Conservation (phyloP, 495 filamentous ascomycete species). For the Chaetomium cochliodes region DNA sequence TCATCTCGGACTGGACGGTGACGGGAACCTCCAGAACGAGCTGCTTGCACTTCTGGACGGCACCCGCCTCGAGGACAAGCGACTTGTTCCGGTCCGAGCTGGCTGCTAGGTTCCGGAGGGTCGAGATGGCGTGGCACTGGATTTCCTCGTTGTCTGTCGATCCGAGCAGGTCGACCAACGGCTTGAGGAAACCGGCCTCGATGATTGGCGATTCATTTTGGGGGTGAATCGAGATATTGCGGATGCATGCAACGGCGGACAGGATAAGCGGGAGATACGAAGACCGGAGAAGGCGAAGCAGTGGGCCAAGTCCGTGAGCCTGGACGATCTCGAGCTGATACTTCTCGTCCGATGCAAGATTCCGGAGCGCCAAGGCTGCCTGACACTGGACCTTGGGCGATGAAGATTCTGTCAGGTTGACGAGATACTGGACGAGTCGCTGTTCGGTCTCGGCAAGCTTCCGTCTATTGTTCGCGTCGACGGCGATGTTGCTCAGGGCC, state of each 20-base stretch:
- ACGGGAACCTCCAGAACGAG: conserved; percentile 90
- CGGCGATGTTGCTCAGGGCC: conserved; percentile 95
- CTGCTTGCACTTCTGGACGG: conserved; percentile 97
- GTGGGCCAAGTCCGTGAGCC: conserved; percentile 75
- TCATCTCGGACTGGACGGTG: conserved; percentile 98
- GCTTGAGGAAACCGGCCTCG: conserved; percentile 91
- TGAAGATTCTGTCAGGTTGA: conserved; percentile 93
- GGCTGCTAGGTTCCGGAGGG: conserved; percentile 89
- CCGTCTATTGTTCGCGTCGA: conserved; percentile 86
- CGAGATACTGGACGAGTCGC: conserved; percentile 85
- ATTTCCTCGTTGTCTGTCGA: conserved; percentile 98
- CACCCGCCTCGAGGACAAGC: conserved; percentile 90
- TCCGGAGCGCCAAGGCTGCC: conserved; percentile 88
- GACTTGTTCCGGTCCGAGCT: conserved; percentile 97
- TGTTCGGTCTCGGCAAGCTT: conserved; percentile 85
- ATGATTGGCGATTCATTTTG: conserved; percentile 99
- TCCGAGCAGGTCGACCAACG: conserved; percentile 87
- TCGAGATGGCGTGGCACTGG: conserved; percentile 97
- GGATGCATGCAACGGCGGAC: conserved; percentile 95
- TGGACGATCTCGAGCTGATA: conserved; percentile 97
- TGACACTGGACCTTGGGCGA: conserved; percentile 98
- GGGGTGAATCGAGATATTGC: conserved; percentile 99
- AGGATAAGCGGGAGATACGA: conserved; percentile 94
- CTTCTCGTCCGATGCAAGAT: conserved; percentile 95
- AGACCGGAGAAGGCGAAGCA: conserved; percentile 87